Conservation (phyloP, 352 stramenopile genomes). For the Phytophthora constricta region DNA sequence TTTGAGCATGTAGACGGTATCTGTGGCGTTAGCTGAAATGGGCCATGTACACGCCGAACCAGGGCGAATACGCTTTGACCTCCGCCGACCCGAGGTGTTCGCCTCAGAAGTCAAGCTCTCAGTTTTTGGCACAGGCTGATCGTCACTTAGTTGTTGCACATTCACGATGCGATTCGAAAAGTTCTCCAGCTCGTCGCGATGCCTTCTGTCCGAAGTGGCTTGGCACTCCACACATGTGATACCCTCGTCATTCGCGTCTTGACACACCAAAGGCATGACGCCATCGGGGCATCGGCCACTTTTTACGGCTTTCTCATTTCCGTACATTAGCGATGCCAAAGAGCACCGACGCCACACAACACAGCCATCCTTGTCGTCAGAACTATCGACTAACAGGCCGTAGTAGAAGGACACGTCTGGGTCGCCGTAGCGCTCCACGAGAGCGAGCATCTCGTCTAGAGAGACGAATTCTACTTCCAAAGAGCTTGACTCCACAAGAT, state of each 20-base stretch:
- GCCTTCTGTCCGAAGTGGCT: constrained; percentile 40
- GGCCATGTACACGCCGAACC: constrained; percentile 56
- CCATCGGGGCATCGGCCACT: constrained; percentile 29
- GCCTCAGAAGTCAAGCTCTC: constrained; percentile 51
- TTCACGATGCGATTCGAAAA: constrained; percentile 70
- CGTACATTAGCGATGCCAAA: constrained; percentile 40
- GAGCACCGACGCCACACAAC: constrained; percentile 60
- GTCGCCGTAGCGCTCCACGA: constrained; percentile 64
- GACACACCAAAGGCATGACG: constrained; percentile 36
- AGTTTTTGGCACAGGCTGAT: constrained; percentile 56
- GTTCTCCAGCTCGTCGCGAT: constrained; percentile 62
- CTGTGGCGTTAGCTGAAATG: constrained; percentile 61
- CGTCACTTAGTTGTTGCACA: constrained; percentile 61
- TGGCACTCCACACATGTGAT: constrained; percentile 65
- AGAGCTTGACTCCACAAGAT: constrained; percentile 44
- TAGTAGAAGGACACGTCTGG: constrained; percentile 61
- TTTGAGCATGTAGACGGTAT: constrained; percentile 82
- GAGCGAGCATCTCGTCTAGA: constrained; percentile 63
- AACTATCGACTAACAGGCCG: constrained; percentile 32
- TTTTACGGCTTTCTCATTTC: constrained; percentile 28
- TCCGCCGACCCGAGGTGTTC: constrained; percentile 50
- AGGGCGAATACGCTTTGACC: constrained; percentile 69
- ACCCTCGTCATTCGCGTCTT: constrained; percentile 34
- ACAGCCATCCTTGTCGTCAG: constrained; percentile 17
- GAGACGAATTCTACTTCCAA: constrained; percentile 70